Base-by-base conservation (phyloP, 208 protist genomes). In the Trypanosoma melophagium region DNA sequence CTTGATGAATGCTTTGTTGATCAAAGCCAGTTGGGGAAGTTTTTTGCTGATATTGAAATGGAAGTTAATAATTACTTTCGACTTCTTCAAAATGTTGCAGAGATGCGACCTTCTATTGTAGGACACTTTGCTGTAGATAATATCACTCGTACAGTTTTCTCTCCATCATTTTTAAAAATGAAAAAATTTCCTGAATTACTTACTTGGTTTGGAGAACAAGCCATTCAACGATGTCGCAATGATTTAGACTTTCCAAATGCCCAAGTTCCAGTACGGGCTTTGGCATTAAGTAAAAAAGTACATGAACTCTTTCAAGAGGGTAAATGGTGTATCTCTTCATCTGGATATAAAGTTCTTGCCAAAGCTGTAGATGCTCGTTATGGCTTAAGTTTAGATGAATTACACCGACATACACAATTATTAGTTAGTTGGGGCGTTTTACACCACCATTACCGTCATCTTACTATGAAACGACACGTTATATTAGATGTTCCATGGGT, bases 121-220 rank as follows among this genome's bases (percentile, higher is more conserved):
- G 87, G 79, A 21, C 71, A 77, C 16, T 88, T 92, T 49, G 86
- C 84, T 9, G 81, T 93, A 0, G 81, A 91, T 78, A 93, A 91
- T 59, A 65, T 74, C 35, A 72, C 72, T 35, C 82, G 84, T 8
- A 52, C 67, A 22, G 77, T 93, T 35, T 71, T 81, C 69, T 50
- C 76, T 17, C 65, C 81, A n/a, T 73, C 70, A 44, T 76, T 84
- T 56, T 66, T 52, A 21, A 65, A 77, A 13, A 73, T 92, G 28
- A 71, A 72, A 49, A 81, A 74, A 50, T 89, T 92, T 49, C 75
- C 83, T 3, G 77, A 91, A 47, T 70, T 85, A 55, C 72, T 95
- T 52, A 52, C 60, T 45, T 95, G 81, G 81, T 70, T 95, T 42
- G 72, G 66, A 0, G 86, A 93, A 49, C 66, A 89, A n/a, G 84